These are phyloP conservation scores for Lyophyllum decastes DNA, from an alignment of 768 basidiomycete genomes.

Conservation along the genomic window DNA sequence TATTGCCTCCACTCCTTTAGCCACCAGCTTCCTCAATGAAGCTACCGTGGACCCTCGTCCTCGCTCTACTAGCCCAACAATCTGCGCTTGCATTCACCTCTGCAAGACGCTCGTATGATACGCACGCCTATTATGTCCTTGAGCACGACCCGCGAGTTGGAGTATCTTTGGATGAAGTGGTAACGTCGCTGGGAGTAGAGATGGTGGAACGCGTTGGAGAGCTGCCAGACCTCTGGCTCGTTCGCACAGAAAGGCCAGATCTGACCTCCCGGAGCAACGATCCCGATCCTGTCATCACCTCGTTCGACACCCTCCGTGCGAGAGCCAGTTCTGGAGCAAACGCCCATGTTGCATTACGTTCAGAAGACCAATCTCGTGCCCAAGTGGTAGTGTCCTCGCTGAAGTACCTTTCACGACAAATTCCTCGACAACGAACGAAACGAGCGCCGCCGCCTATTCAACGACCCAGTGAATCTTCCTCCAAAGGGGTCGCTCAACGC, in stretches of 20 bases:
- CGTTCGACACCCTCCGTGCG: conserved; percentile 44
- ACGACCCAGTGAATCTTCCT: conserved; percentile 21
- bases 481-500: conserved; percentile 16
- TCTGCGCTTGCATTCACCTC: conserved; percentile 35
- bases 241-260: conserved; percentile 53
- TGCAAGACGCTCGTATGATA: conserved; percentile 53
- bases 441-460: conserved; percentile 70
- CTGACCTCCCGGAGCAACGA: conserved; percentile 33
- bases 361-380: conserved; percentile 38
- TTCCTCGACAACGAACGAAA: conserved; percentile 66
- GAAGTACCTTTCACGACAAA: conserved; percentile 62
- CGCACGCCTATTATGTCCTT: conserved; percentile 83
- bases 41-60: conserved; percentile 29
- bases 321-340: conserved; percentile 27
- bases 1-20: conserved; percentile 11
- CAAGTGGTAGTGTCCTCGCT: conserved; percentile 55
- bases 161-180: conserved; percentile 58
- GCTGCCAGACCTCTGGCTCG: conserved; percentile 79
- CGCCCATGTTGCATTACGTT: conserved; percentile 29
- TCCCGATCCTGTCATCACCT: conserved; percentile 50
- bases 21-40: conserved; percentile 24
- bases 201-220: conserved; percentile 89
- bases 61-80: conserved; percentile 30
- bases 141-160: conserved; percentile 51
- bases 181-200: conserved; percentile 79